Evolutionary conservation across 176 grass and related monocot species (phyloP).

Genomic region (Musa schizocarpa): DNA sequence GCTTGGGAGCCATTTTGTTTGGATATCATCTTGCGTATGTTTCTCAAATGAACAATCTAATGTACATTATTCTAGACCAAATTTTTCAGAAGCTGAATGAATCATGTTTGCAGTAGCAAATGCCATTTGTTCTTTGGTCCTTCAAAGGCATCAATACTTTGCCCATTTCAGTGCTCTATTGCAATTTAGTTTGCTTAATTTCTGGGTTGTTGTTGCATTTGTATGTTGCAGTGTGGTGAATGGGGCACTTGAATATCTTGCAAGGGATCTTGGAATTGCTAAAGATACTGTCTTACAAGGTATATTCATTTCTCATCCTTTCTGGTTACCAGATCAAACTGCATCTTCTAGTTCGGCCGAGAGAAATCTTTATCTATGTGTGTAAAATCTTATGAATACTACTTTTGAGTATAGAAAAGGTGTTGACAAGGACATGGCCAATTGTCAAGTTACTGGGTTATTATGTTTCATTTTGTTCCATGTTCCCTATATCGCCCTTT

Average conservation of each 20-base stretch:
- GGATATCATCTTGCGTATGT: slow-evolving; percentile 97
- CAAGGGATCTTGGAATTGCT: slow-evolving; percentile 76
- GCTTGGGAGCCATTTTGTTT: slow-evolving; percentile 92
- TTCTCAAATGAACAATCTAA: not conserved
- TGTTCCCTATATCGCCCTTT: slow-evolving; percentile 7
- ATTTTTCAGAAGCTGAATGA: not conserved
- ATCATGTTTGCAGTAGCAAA: not conserved
- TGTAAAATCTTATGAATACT: not conserved
- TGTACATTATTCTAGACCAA: no score
- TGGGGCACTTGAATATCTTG: slow-evolving; percentile 78
- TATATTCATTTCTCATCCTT: slow-evolving; percentile 16
- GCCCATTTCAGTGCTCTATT: not conserved
- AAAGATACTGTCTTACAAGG: slow-evolving; percentile 87
- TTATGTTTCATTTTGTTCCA: not conserved
- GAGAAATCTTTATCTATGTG: not conserved
- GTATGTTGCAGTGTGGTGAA: slow-evolving; percentile 76
- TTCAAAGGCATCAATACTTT: not conserved
- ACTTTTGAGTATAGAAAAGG: not conserved
- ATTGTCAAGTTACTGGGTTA: not conserved
- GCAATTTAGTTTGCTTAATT: not conserved
- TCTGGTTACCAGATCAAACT: not conserved
- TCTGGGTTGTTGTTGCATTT: not conserved
- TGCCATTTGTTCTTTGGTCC: not conserved
- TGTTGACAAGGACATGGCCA: no score
- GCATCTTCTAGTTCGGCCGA: not conserved